Percentiles rank a stretch among this genome's conserved stretches.
phyloP scores from a whole-genome alignment of 1,139 yeast species.

The Magnusiomyces paraingens region DNA sequence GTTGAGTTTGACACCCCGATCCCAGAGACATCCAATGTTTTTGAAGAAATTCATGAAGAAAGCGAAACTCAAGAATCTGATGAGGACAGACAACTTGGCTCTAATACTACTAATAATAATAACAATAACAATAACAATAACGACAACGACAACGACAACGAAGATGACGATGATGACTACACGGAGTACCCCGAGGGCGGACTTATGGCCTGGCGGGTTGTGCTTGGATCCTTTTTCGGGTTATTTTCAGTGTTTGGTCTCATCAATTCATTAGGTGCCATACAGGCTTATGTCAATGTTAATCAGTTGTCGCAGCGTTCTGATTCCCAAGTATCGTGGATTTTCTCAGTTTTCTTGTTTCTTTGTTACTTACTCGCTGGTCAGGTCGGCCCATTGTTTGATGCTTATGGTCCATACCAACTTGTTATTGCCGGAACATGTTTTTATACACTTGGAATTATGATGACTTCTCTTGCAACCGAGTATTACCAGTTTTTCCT shows the following conservation, averaged over 20 bases:
- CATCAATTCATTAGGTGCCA: slow-evolving; percentile 62
- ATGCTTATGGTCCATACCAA: slow-evolving; percentile 49
- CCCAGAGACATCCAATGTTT: too few species aligned
- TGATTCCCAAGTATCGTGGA: slow-evolving; percentile 56
- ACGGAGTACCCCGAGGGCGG: slow-evolving; percentile 50
- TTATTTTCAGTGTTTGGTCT: slow-evolving; percentile 58
- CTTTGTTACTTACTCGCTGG: slow-evolving; percentile 51
- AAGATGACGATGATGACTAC: slow-evolving; percentile 1
- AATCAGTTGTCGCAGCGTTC: slow-evolving; percentile 45
- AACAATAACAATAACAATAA: too few species aligned
- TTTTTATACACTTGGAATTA: slow-evolving; percentile 44
- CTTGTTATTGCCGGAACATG: slow-evolving; percentile 44
- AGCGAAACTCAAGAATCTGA: too few species aligned
- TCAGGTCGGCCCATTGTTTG: slow-evolving; percentile 57
- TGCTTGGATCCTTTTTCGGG: slow-evolving; percentile 60
- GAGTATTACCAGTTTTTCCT: slow-evolving; percentile 52
- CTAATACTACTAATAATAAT: too few species aligned
- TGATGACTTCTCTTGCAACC: slow-evolving; percentile 50
- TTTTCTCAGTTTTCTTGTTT: slow-evolving; percentile 55
- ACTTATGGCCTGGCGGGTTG: slow-evolving; percentile 45
- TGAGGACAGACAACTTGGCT: too few species aligned
- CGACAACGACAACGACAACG: neutral
- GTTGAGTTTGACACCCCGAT: too few species aligned
- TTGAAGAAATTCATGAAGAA: too few species aligned
- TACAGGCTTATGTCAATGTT: slow-evolving; percentile 55